Evolutionary conservation across 2,329 filamentous ascomycete species (phyloP).

Genomic region (Paecilomyces sp.): DNA sequence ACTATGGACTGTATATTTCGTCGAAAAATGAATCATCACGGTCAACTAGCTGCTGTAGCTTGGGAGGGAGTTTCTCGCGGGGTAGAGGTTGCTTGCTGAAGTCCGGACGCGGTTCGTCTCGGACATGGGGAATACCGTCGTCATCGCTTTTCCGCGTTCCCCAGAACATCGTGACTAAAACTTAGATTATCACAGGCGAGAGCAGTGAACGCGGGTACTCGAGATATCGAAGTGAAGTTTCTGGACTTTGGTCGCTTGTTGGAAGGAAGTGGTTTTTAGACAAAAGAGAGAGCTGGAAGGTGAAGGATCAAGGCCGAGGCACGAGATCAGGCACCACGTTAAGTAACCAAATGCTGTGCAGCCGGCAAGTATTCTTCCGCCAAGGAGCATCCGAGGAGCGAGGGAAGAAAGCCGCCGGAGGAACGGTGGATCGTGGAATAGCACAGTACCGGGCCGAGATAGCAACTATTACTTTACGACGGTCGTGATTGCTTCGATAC

Average conservation of each 20-base stretch:
- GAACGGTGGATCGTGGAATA: constrained; percentile 15
- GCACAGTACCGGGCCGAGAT: constrained; percentile 11
- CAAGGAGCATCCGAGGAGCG: not conserved
- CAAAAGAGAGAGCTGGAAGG: not conserved
- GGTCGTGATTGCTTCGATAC: not conserved
- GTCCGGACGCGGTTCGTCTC: constrained; percentile 23
- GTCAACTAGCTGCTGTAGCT: constrained; percentile 51
- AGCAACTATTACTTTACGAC: not conserved
- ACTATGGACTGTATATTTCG: constrained; percentile 72
- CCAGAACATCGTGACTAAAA: constrained; percentile 23
- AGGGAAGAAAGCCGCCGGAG: constrained; percentile 6
- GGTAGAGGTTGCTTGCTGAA: constrained; percentile 33
- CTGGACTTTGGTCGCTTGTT: not conserved
- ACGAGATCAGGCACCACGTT: not conserved
- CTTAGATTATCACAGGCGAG: not conserved
- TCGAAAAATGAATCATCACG: constrained; percentile 68
- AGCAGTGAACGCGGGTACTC: not conserved
- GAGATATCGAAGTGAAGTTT: not conserved
- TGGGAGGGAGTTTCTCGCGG: constrained; percentile 45
- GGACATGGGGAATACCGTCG: constrained; percentile 4
- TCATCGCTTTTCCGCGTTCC: constrained; percentile 17
- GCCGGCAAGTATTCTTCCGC: not conserved
- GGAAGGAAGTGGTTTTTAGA: not conserved
- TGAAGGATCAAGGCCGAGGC: not conserved
- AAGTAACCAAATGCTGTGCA: not conserved